phyloP scores from a whole-genome alignment of 2,329 filamentous ascomycete genomes.

The Shiraia bambusicola region DNA sequence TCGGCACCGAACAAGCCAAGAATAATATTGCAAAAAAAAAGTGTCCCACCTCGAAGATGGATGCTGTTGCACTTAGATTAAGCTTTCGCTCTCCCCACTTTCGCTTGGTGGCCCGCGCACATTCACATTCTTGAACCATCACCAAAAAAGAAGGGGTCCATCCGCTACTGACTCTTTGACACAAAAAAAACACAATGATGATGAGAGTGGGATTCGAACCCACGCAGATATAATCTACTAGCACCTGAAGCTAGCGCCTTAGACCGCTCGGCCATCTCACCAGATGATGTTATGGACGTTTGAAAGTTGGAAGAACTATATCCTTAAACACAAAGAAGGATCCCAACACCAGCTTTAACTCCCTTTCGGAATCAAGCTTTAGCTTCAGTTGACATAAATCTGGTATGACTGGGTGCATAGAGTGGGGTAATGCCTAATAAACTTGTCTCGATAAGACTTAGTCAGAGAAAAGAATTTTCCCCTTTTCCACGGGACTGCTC shows the following conservation, averaged over 20 bases:
- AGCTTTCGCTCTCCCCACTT: slow-evolving; percentile 2
- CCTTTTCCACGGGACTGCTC: too few species aligned
- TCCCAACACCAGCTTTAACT: too few species aligned
- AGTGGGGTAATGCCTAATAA: too few species aligned
- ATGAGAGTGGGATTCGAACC: slow-evolving; percentile 40
- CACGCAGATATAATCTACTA: slow-evolving; percentile 40
- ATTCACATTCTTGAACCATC: neutral
- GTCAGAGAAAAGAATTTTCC: too few species aligned
- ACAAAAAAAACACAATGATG: slow-evolving; percentile 27
- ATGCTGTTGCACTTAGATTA: neutral
- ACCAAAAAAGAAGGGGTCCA: slow-evolving; percentile 5
- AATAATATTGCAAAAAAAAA: too few species aligned
- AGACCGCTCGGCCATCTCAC: slow-evolving; percentile 39
- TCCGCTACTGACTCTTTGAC: neutral
- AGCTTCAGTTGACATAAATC: too few species aligned
- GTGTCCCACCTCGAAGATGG: too few species aligned
- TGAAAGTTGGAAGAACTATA: neutral
- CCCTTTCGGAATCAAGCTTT: too few species aligned
- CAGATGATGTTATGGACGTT: slow-evolving; percentile 3
- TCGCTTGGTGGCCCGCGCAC: neutral
- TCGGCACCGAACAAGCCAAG: too few species aligned
- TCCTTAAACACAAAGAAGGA: neutral
- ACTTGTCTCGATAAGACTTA: too few species aligned
- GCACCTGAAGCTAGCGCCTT: slow-evolving; percentile 45
- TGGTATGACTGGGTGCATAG: too few species aligned